Evolutionary conservation across 768 basidiomycete species (phyloP), one percentile per base, ranked within the genome.

Genomic region (Boletus bicolor): DNA sequence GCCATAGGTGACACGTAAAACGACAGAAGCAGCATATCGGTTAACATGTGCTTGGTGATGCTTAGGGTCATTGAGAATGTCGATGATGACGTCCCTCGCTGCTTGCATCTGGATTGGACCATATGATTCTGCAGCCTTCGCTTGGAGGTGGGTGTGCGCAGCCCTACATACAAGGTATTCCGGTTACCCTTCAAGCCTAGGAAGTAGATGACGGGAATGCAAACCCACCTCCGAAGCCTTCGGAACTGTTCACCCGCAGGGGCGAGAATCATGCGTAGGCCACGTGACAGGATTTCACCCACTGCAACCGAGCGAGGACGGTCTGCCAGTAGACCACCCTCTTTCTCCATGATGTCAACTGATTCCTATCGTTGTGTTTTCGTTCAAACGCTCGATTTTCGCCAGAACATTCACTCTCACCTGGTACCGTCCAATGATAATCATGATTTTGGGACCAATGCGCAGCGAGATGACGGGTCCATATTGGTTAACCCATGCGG

Each of bases 321-420:
- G 60, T 85, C 84, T 0, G 77, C 79, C n/a, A 81, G 68, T 5
- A 73, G 58, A 5, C 79, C 77, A n/a, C 84, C 84, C 59, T 85
- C 81, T 49, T 81, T 81, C 63, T 86, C 84, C 83, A 86, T 82
- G 53, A 86, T 79, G 21, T 86, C 83, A 0, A 84, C 76, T 0
- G 84, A 83, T 37, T 82, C 83, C 66, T 84, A 67, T 10, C 7
- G 38, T 24, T 12, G n/a, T 10, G 39, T 37, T 38, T 24, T 43
- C 3, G 24, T 12, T 43, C 2, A 26, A n/a, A 24, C 17, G 14
- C 8, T 28, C 3, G 30, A 6, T 7, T 15, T 34, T 4, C 17
- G 1, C 5, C 42, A n/a, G 17, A 26, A 43, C 4, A 3, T 26
- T 24, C 10, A 15, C 8, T 38, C 58, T 58, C 12, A 72, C 72